Evolutionary conservation across 2,329 filamentous ascomycete species (phyloP).

Genomic region (Hansfordia pulvinata): DNA sequence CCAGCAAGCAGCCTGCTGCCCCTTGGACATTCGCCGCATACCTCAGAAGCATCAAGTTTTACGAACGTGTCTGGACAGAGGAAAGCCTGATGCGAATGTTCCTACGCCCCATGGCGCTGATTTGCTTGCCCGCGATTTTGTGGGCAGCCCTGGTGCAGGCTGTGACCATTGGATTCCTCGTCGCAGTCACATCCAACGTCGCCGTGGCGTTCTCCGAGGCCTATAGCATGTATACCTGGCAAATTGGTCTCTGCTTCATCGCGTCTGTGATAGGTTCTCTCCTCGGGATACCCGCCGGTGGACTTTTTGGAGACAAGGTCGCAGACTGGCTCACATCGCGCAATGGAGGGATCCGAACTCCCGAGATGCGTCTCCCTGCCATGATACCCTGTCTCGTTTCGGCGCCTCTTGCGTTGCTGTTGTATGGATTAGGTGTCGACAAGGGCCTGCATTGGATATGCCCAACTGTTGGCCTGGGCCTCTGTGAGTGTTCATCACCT

Average conservation of each 20-base stretch:
- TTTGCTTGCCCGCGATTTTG: constrained; percentile 20
- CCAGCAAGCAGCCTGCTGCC: too few relatives aligned
- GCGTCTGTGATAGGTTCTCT: constrained; percentile 22
- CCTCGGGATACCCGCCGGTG: constrained; percentile 23
- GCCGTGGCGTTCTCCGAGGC: constrained; percentile 18
- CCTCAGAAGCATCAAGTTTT: too few relatives aligned
- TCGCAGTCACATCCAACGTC: constrained; percentile 23
- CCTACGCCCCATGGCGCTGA: constrained; percentile 18
- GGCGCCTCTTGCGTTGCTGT: constrained; percentile 7
- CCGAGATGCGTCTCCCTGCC: constrained; percentile 23
- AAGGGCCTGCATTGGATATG: constrained; percentile 18
- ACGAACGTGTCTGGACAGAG: too few relatives aligned
- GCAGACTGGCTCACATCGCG: constrained; percentile 21
- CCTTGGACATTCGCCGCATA: too few relatives aligned
- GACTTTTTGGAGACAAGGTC: constrained; percentile 21
- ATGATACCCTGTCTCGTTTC: constrained; percentile 7
- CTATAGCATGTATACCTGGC: constrained; percentile 13
- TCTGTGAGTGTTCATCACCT: constrained; percentile 1
- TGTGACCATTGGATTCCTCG: constrained; percentile 22
- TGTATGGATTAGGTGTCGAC: constrained; percentile 9
- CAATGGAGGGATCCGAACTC: constrained; percentile 26
- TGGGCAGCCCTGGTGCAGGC: constrained; percentile 23
- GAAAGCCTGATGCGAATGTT: too few relatives aligned
- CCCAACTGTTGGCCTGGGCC: constrained; percentile 10
- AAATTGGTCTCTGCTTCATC: constrained; percentile 14